Percentiles rank a stretch among this genome's conserved stretches.
phyloP scores from a whole-genome alignment of 768 basidiomycete genomes.

The Leccinum aurantiacum region DNA sequence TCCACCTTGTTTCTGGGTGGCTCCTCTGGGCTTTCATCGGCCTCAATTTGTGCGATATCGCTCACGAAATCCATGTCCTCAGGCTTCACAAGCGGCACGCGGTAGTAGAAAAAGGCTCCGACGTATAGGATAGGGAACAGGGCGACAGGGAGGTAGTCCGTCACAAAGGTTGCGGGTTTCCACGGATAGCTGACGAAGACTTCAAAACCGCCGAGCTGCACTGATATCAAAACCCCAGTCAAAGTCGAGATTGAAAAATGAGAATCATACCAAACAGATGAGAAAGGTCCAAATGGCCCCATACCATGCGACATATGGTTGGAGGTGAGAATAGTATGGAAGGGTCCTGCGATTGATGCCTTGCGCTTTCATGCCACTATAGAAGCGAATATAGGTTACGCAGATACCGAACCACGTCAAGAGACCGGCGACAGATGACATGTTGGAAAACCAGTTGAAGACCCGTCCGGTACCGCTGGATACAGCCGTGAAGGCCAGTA shows the following conservation, averaged over 20 bases:
- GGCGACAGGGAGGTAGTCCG: slow-evolving; percentile 73
- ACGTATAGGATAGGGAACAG: slow-evolving; percentile 77
- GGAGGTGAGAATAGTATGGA: slow-evolving; percentile 66
- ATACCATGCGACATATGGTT: slow-evolving; percentile 74
- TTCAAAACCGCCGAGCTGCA: slow-evolving; percentile 46
- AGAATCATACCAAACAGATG: slow-evolving; percentile 59
- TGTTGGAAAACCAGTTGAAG: slow-evolving; percentile 78
- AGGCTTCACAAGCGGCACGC: slow-evolving; percentile 19
- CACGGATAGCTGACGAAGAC: slow-evolving; percentile 63
- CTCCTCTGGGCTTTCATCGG: too few relatives aligned
- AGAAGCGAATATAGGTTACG: slow-evolving; percentile 79
- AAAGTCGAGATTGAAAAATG: background rate
- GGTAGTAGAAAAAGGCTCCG: slow-evolving; percentile 49
- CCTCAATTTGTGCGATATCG: too few relatives aligned
- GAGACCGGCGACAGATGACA: slow-evolving; percentile 66
- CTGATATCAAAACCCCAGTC: slow-evolving; percentile 33
- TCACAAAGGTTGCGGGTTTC: slow-evolving; percentile 75
- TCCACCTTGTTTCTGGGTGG: slow-evolving; percentile 67
- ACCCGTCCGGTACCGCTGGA: slow-evolving; percentile 64
- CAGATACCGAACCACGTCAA: slow-evolving; percentile 82
- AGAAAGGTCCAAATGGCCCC: slow-evolving; percentile 36
- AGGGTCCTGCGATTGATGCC: slow-evolving; percentile 69
- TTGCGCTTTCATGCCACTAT: slow-evolving; percentile 78
- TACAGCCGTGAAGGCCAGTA: slow-evolving; percentile 80
- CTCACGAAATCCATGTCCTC: too few relatives aligned